Evolutionary conservation across 495 filamentous ascomycete genomes (phyloP).

Genomic region (Cercophora samala): DNA sequence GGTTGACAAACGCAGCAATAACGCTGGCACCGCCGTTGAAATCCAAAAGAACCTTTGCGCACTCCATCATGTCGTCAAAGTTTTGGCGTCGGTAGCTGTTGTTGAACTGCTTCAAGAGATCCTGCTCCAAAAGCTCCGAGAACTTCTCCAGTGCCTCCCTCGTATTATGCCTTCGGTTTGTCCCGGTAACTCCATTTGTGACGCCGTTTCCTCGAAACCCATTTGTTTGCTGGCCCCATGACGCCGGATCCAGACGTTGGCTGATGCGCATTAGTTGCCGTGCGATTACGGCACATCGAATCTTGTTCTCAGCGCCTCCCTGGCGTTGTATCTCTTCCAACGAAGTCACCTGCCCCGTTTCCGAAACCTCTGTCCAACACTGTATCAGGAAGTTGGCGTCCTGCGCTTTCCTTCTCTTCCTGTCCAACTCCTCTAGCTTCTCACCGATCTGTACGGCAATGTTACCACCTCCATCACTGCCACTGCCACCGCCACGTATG

Average conservation of each 20-base stretch:
- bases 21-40: conserved; percentile 95
- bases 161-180: conserved; percentile 57
- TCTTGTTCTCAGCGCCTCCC: conserved; percentile 78
- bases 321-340: conserved; percentile 77
- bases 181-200: conserved; percentile 45
- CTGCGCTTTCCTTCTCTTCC: conserved; percentile 80
- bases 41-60: conserved; percentile 88
- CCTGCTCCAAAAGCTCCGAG: conserved; percentile 91
- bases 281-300: conserved; percentile 85
- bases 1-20: conserved; percentile 93
- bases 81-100: conserved; percentile 90
- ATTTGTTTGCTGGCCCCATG: conserved; percentile 62
- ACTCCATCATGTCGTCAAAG: conserved; percentile 94
- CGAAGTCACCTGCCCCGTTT: conserved; percentile 72
- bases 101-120: conserved; percentile 93
- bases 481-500: conserved; percentile 62
- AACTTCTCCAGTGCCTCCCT: conserved; percentile 95
- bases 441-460: conserved; percentile 94
- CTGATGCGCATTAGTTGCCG: conserved; percentile 85
- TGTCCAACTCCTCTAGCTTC: conserved; percentile 87
- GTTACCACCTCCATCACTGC: conserved; percentile 68
- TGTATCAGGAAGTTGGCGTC: conserved; percentile 94
- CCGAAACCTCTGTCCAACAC: conserved; percentile 91
- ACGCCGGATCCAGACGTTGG: conserved; percentile 71
- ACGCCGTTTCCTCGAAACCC: conserved; percentile 53